Conservation (phyloP, 768 basidiomycete species). For the Gymnopilus dilepis region DNA sequence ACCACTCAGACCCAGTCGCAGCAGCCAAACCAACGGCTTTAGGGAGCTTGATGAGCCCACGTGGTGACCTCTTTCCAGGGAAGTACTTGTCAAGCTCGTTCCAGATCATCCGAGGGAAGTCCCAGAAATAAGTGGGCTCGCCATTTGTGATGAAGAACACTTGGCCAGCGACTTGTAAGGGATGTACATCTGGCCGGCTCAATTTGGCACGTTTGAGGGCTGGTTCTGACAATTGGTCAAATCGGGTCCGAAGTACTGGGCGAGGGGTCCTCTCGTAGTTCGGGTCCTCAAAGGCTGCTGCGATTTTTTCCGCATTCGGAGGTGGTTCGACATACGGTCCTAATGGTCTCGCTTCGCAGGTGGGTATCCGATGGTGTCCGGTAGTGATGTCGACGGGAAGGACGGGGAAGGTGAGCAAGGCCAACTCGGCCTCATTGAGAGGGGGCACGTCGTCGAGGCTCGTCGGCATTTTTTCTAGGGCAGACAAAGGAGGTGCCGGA, state of each 20-base stretch:
- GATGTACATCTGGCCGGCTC: slow-evolving; percentile 47
- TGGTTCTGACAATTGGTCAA: slow-evolving; percentile 75
- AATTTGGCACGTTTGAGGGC: slow-evolving; percentile 59
- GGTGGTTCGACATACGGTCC: slow-evolving; percentile 78
- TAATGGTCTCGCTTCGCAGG: slow-evolving; percentile 78
- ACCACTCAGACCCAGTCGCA: slow-evolving; percentile 76
- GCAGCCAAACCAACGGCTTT: slow-evolving; percentile 69
- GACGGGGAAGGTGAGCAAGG: slow-evolving; percentile 55
- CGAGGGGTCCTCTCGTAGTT: slow-evolving; percentile 45
- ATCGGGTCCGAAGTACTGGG: slow-evolving; percentile 75
- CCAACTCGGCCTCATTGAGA: slow-evolving; percentile 46
- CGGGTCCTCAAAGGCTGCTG: slow-evolving; percentile 59
- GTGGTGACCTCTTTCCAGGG: slow-evolving; percentile 53
- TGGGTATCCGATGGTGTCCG: slow-evolving; percentile 71
- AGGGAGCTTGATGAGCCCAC: slow-evolving; percentile 54
- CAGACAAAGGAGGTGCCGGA: slow-evolving; percentile 45
- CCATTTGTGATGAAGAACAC: slow-evolving; percentile 97
- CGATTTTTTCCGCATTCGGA: slow-evolving; percentile 59
- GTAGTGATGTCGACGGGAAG: slow-evolving; percentile 68
- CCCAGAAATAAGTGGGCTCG: slow-evolving; percentile 97
- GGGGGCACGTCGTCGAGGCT: slow-evolving; percentile 44
- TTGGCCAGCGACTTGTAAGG: slow-evolving; percentile 88
- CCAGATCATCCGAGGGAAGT: slow-evolving; percentile 87
- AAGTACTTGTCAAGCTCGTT: slow-evolving; percentile 63
- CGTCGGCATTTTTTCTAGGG: slow-evolving; percentile 40